Evolutionary conservation across 169 alveolate genomes (phyloP).

Genomic region (Ichthyophthirius multifiliis): DNA sequence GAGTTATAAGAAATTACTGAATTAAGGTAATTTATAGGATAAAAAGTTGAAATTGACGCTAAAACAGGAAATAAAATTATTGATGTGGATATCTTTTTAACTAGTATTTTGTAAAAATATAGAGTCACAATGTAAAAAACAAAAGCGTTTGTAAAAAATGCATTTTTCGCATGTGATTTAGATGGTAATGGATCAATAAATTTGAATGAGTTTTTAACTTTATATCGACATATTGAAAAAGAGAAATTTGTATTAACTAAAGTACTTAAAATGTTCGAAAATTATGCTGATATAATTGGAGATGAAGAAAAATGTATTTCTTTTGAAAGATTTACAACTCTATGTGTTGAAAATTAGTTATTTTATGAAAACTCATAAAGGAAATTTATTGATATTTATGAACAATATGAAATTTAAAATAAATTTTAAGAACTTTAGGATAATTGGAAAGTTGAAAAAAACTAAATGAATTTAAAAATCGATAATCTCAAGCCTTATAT

Average conservation of each 20-base stretch:
- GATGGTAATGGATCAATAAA: conserved; percentile 36
- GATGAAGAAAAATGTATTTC: conserved; percentile 26
- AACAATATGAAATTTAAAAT: conserved; percentile 11
- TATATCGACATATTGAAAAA: conserved; percentile 31
- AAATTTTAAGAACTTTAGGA: conserved; percentile 2
- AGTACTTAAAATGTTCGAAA: conserved; percentile 25
- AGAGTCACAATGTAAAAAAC: conserved; percentile 22
- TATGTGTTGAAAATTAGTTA: conserved; percentile 19
- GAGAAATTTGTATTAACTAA: conserved; percentile 20
- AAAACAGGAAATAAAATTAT: conserved; percentile 20
- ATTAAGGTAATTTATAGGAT: conserved; percentile 12
- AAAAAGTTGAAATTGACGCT: conserved; percentile 31
- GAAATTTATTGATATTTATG: conserved; percentile 15
- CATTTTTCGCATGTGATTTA: conserved; percentile 35
- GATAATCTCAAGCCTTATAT: conserved; percentile 29
- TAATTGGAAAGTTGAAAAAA: conserved; percentile 25
- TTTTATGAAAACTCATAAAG: conserved; percentile 9
- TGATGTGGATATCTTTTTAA: conserved; percentile 26
- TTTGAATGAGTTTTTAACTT: conserved; percentile 27
- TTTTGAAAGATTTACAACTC: conserved; percentile 27
- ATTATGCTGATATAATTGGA: conserved; percentile 22
- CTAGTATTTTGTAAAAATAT: conserved; percentile 21
- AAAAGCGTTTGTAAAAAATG: conserved; percentile 33
- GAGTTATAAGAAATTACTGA: conserved; percentile 15
- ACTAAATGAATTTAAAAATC: not conserved